Conservation (phyloP, 169 alveolate genomes). For the Plasmodium ovale region DNA sequence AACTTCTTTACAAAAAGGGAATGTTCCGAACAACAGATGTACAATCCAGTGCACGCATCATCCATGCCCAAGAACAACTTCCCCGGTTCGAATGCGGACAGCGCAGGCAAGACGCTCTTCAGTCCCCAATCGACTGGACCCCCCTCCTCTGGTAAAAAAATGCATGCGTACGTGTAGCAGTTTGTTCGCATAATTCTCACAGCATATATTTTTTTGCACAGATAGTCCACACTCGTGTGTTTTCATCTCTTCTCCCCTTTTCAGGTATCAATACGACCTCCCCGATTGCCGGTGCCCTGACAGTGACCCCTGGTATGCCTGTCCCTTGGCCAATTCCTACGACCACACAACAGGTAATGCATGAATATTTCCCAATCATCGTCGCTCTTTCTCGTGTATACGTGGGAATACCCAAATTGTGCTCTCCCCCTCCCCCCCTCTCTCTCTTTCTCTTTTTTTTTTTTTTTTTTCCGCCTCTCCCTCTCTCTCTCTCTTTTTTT, state of each 20-base stretch:
- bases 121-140: not conserved
- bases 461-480: not conserved
- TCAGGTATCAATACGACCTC: conserved; percentile 82
- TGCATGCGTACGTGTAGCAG: not conserved
- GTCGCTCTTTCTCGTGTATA: no score
- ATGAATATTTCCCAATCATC: no score
- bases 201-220: no score
- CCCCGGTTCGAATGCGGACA: conserved; percentile 17
- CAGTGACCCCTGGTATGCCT: conserved; percentile 91
- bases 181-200: not conserved
- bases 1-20: conserved; percentile 46
- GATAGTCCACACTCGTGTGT: not conserved
- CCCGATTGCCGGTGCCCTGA: conserved; percentile 89
- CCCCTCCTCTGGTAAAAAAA: conserved; percentile 12
- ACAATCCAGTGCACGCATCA: not conserved
- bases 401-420: conserved; percentile 71
- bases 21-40: conserved; percentile 11
- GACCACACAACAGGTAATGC: conserved; percentile 89
- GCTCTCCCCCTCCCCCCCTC: conserved; percentile 59
- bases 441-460: not conserved
- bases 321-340: conserved; percentile 93
- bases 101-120: not conserved
- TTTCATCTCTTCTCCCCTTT: not conserved
- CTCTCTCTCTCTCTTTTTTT: not conserved
- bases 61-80: conserved; percentile 1